Conservation (phyloP, 2,329 filamentous ascomycete species). For the Penicillium janthinellum region DNA sequence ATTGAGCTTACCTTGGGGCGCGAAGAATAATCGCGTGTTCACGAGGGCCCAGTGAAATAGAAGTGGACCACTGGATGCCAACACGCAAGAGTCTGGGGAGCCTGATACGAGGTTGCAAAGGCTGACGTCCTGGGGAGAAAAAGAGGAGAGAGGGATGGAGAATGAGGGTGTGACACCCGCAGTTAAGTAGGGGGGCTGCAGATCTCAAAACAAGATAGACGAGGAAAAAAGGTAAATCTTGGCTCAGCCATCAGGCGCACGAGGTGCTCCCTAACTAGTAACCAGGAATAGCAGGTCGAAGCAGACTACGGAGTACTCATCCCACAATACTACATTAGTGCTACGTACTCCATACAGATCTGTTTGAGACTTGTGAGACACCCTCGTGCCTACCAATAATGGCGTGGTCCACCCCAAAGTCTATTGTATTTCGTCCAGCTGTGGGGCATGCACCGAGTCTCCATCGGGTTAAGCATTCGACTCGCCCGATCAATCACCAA, state of each 20-base stretch:
- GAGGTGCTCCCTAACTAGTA: slow-evolving; percentile 3
- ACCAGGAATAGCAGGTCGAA: slow-evolving; percentile 11
- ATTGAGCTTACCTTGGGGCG: neutral
- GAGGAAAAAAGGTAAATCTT: neutral
- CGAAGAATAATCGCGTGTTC: neutral
- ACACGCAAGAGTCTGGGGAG: neutral
- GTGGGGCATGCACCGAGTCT: slow-evolving; percentile 2
- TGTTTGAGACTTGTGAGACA: neutral
- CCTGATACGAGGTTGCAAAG: neutral
- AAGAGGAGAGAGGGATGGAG: neutral
- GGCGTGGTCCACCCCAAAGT: neutral
- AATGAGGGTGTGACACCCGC: neutral
- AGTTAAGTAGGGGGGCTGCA: neutral
- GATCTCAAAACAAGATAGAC: neutral
- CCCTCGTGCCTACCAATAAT: neutral
- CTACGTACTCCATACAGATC: neutral
- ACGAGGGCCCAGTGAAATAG: neutral
- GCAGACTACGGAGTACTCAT: neutral
- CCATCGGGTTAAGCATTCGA: slow-evolving; percentile 8
- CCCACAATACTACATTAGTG: neutral
- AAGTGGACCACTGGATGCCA: slow-evolving; percentile 9
- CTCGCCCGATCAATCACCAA: neutral
- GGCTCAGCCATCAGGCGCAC: neutral
- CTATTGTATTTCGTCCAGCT: neutral
- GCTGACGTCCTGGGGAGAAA: neutral